Conservation (phyloP, 257 asterid species). For the Verbena officinalis region DNA sequence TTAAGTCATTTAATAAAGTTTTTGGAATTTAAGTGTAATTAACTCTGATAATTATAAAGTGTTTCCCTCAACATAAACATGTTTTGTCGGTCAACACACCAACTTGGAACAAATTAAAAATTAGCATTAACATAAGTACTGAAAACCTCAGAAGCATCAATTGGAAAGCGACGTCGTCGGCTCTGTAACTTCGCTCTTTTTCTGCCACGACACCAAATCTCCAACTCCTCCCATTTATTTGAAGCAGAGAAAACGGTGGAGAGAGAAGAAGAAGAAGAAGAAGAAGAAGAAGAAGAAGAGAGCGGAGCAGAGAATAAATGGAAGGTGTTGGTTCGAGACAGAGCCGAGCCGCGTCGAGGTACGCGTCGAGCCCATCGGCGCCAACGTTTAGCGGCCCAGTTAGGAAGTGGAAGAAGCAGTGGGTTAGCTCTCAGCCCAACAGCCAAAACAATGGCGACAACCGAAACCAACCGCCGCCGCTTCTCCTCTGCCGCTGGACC, state of each 20-base stretch:
- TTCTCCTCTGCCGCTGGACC: conserved; percentile 86
- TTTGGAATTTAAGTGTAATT: no score
- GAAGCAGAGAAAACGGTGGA: not conserved
- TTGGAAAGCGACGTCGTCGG: conserved; percentile 29
- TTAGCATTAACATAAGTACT: conserved; percentile 21
- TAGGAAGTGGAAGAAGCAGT: conserved; percentile 84
- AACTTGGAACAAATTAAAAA: no score
- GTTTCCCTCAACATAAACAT: not conserved
- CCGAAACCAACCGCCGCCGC: conserved; percentile 43
- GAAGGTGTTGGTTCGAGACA: conserved; percentile 65
- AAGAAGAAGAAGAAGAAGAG: not conserved
- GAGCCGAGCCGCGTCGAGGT: conserved; percentile 70
- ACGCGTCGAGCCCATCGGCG: conserved; percentile 55
- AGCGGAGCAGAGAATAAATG: conserved; percentile 34
- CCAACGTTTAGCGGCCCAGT: conserved; percentile 79
- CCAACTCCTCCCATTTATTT: conserved; percentile 6
- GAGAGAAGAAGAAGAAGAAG: not conserved
- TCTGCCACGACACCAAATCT: conserved; percentile 32
- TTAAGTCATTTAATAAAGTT: no score
- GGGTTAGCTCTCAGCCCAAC: conserved; percentile 55
- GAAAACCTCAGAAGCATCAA: conserved; percentile 39
- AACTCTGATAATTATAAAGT: not conserved
- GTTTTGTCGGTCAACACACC: conserved; percentile 1
- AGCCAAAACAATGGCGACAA: conserved; percentile 22
- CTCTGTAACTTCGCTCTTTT: conserved; percentile 20